phyloP scores from a whole-genome alignment of 495 filamentous ascomycete genomes.

The Aspergillus sclerotiicarbonarius region DNA sequence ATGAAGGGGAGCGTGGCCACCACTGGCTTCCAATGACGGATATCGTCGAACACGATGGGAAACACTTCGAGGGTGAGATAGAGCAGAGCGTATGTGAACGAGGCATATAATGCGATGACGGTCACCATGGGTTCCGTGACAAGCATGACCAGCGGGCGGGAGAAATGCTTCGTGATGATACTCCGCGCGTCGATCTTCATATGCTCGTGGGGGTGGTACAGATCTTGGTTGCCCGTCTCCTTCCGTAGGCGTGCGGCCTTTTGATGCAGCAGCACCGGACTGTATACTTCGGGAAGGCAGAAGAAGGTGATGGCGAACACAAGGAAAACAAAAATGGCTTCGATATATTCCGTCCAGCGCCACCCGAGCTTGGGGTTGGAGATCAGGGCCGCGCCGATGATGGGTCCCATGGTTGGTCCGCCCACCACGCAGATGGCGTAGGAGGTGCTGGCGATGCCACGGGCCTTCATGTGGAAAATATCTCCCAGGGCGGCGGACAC shows the following conservation, averaged over 20 bases:
- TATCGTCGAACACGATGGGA: conserved; percentile 32
- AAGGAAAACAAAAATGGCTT: conserved; percentile 30
- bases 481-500: conserved; percentile 50
- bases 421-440: conserved; percentile 43
- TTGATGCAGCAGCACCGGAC: conserved; percentile 26
- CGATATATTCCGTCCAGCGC: conserved; percentile 44
- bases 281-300: conserved; percentile 35
- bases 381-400: conserved; percentile 46
- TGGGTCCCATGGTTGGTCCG: conserved; percentile 45
- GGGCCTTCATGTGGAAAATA: conserved; percentile 35
- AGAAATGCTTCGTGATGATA: conserved; percentile 33
- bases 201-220: conserved; percentile 42
- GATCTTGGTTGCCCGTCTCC: conserved; percentile 30
- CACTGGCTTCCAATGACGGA: conserved; percentile 24
- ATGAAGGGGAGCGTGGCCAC: conserved; percentile 29
- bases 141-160: conserved; percentile 38
- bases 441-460: conserved; percentile 40
- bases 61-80: conserved; percentile 35
- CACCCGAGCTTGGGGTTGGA: conserved; percentile 36
- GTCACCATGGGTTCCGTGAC: conserved; percentile 42
- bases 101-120: conserved; percentile 36
- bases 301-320: conserved; percentile 26
- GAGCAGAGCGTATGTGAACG: conserved; percentile 35
- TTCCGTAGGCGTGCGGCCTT: conserved; percentile 35
- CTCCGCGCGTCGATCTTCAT: conserved; percentile 31